Conservation (phyloP, 2,329 filamentous ascomycete species). For the Xylariaceae sp. region DNA sequence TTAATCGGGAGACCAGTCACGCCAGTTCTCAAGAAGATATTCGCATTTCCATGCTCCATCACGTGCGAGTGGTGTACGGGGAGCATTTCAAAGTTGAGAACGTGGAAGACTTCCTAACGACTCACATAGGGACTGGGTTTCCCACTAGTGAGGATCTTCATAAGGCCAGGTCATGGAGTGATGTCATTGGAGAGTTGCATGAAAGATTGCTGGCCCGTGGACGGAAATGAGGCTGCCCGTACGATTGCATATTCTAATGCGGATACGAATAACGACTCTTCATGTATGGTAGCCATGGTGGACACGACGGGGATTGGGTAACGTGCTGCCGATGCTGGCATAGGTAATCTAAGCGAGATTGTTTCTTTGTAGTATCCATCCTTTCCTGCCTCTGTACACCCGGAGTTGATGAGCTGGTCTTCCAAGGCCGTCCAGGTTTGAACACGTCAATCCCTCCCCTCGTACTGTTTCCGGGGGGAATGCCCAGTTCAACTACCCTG, state of each 20-base stretch:
- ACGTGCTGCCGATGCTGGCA: too few species aligned
- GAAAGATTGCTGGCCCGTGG: constrained; percentile 51
- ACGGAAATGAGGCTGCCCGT: constrained; percentile 35
- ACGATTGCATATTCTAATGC: constrained; percentile 1
- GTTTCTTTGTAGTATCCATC: too few species aligned
- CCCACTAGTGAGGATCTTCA: constrained; percentile 31
- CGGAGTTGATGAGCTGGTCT: too few species aligned
- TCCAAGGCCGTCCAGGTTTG: too few species aligned
- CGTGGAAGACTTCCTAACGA: constrained; percentile 64
- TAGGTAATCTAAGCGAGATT: too few species aligned
- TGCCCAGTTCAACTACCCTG: too few species aligned
- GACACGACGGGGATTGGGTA: too few species aligned
- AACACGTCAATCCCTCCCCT: too few species aligned
- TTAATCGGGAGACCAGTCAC: constrained; percentile 42
- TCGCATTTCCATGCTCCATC: constrained; percentile 48
- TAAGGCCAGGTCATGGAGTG: constrained; percentile 44
- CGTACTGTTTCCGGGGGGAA: too few species aligned
- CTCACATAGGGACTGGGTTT: constrained; percentile 42
- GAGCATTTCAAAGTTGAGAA: constrained; percentile 71
- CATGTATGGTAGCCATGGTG: too few species aligned
- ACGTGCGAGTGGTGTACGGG: constrained; percentile 65
- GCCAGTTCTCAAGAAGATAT: constrained; percentile 50
- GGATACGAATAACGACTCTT: constrained; percentile 16
- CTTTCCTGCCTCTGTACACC: too few species aligned
- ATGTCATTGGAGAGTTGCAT: constrained; percentile 50